These are phyloP conservation scores for Starmerella apis DNA, from an alignment of 805 yeast species.

Conservation along the genomic window DNA sequence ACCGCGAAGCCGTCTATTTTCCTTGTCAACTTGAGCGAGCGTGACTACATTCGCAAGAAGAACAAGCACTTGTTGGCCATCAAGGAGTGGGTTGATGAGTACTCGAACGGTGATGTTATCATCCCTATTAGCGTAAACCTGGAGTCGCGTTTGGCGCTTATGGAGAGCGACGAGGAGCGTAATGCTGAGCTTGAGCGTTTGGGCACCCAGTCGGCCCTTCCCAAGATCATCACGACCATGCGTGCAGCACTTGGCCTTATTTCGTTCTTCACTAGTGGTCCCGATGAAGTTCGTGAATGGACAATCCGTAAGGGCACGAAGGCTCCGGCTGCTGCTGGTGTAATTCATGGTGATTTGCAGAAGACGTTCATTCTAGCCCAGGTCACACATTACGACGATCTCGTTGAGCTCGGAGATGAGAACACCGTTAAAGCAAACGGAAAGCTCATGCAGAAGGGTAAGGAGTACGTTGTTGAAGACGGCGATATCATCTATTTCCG, in stretches of 20 bases:
- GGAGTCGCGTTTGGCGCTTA: slow-evolving; percentile 81
- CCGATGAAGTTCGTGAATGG: slow-evolving; percentile 97
- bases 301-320: slow-evolving; percentile 82
- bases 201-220: slow-evolving; percentile 71
- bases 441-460: slow-evolving; percentile 83
- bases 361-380: slow-evolving; percentile 91
- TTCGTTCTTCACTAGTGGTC: slow-evolving; percentile 92
- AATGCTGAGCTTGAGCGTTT: slow-evolving; percentile 62
- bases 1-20: slow-evolving; percentile 95
- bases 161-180: slow-evolving; percentile 77
- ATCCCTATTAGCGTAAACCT: slow-evolving; percentile 87
- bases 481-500: slow-evolving; percentile 88
- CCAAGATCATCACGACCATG: slow-evolving; percentile 78
- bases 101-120: slow-evolving; percentile 82
- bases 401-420: slow-evolving; percentile 70
- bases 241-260: slow-evolving; percentile 76
- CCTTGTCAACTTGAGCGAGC: slow-evolving; percentile 80
- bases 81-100: slow-evolving; percentile 79
- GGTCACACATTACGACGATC: slow-evolving; percentile 74
- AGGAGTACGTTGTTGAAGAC: slow-evolving; percentile 88
- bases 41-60: slow-evolving; percentile 75
- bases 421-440: slow-evolving; percentile 76
- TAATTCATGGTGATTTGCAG: slow-evolving; percentile 90
- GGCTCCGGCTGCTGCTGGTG: slow-evolving; percentile 99
- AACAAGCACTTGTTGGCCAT: slow-evolving; percentile 75